These are phyloP conservation scores for Cadophora luteo-olivacea DNA, from an alignment of 2,329 filamentous ascomycete species.

Conservation along the genomic window DNA sequence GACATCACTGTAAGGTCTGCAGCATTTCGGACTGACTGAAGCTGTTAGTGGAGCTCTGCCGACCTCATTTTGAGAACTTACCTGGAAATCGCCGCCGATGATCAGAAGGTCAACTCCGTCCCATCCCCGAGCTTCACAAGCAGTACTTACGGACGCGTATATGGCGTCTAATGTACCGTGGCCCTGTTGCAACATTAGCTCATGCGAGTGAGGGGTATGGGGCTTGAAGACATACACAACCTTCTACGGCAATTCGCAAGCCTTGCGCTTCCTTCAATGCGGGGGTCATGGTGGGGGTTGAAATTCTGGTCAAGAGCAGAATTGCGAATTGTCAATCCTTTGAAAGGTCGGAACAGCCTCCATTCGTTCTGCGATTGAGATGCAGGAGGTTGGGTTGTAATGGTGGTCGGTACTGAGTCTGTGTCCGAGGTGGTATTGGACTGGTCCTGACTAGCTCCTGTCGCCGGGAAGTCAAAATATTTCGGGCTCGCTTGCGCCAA, in stretches of 20 bases:
- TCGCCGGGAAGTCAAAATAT: constrained; percentile 14
- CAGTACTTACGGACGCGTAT: constrained; percentile 76
- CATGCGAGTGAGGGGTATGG: neutral
- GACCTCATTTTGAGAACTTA: constrained; percentile 44
- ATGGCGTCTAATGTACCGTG: constrained; percentile 93
- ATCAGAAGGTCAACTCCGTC: constrained; percentile 85
- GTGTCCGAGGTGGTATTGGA: neutral
- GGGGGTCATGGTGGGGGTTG: constrained; percentile 35
- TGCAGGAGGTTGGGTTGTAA: neutral
- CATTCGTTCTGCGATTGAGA: neutral
- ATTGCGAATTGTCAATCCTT: neutral
- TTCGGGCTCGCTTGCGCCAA: constrained; percentile 18
- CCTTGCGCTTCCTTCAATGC: constrained; percentile 47
- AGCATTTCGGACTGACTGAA: constrained; percentile 83
- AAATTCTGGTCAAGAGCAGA: neutral
- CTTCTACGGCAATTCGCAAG: constrained; percentile 83
- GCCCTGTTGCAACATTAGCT: constrained; percentile 59
- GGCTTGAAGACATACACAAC: constrained; percentile 69
- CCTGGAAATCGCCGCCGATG: constrained; percentile 96
- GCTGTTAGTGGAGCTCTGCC: constrained; percentile 22
- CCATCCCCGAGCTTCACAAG: constrained; percentile 77
- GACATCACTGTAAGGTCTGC: constrained; percentile 88
- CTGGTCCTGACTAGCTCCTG: neutral
- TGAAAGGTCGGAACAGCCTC: neutral
- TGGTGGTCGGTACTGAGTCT: neutral